Percentiles rank a stretch among this genome's conserved stretches.
phyloP scores from a whole-genome alignment of 768 basidiomycete genomes.

The Mycena albidolilacea region DNA sequence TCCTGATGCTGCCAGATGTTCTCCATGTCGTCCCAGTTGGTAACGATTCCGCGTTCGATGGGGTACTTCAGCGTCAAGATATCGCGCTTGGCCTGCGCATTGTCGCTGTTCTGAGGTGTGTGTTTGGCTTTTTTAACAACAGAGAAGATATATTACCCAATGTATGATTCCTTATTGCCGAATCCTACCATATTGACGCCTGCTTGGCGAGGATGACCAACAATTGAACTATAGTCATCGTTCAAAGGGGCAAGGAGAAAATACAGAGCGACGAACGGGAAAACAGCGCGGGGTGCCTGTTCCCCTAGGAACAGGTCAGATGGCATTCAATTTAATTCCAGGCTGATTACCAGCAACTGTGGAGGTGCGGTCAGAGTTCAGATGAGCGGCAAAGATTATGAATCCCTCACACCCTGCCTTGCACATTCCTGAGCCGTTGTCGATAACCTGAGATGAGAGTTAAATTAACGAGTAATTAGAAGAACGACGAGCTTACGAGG shows the following conservation, averaged over 20 bases:
- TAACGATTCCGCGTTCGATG: conserved; percentile 23
- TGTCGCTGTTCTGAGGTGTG: conserved; percentile 59
- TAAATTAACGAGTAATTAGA: background rate
- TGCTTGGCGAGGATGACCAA: conserved; percentile 79
- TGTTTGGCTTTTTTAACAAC: conserved; percentile 58
- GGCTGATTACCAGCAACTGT: conserved; percentile 22
- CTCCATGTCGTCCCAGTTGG: conserved; percentile 34
- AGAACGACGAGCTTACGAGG: background rate
- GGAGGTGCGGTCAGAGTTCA: background rate
- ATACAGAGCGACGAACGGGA: conserved; percentile 13
- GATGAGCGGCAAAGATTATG: background rate
- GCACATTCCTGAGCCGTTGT: conserved; percentile 30
- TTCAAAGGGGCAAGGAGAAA: background rate
- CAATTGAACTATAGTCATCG: conserved; percentile 72
- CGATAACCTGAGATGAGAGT: conserved; percentile 11
- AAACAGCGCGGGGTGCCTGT: conserved; percentile 25
- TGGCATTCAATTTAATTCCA: background rate
- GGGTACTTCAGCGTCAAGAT: conserved; percentile 83
- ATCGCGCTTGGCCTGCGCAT: conserved; percentile 80
- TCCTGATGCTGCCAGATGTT: conserved; percentile 28
- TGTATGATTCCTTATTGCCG: conserved; percentile 83
- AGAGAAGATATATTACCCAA: conserved; percentile 81
- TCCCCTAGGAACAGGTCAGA: conserved; percentile 16
- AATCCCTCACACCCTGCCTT: conserved; percentile 26
- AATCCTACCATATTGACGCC: conserved; percentile 84